A percentile compares a stretch with the other conserved stretches of the same genome.
Evolutionary conservation across 2,329 filamentous ascomycete genomes (phyloP).

Genomic region (Furcasterigmium sp.): DNA sequence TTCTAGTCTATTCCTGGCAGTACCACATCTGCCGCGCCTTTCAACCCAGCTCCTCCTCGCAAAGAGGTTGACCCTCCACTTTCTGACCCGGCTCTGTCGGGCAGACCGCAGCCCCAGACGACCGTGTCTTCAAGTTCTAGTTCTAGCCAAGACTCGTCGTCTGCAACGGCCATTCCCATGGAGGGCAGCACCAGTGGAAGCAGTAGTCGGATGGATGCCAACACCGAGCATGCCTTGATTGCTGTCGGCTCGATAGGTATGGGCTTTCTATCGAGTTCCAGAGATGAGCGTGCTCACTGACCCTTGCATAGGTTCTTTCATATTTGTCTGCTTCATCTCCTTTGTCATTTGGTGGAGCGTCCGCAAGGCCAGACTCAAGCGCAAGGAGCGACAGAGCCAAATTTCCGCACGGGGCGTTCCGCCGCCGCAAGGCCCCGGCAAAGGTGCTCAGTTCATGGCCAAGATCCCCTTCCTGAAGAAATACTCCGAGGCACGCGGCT

Average conservation of each 20-base stretch:
- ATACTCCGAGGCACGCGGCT: conserved; percentile 22
- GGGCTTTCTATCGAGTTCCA: neutral
- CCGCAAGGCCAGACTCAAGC: conserved; percentile 28
- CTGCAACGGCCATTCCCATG: conserved; percentile 6
- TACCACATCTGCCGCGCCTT: neutral
- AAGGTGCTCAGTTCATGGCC: conserved; percentile 16
- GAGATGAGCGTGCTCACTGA: no score
- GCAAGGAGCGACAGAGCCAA: conserved; percentile 16
- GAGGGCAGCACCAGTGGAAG: conserved; percentile 3
- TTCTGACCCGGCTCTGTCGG: neutral
- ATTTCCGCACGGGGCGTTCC: conserved; percentile 11
- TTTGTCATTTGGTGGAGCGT: conserved; percentile 41
- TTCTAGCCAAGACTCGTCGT: neutral
- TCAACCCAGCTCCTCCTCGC: neutral
- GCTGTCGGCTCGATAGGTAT: conserved; percentile 28
- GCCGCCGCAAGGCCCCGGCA: neutral
- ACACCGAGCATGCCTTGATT: conserved; percentile 25
- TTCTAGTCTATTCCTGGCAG: neutral
- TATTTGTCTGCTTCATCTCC: conserved; percentile 35
- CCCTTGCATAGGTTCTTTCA: conserved; percentile 31
- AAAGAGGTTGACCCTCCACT: neutral
- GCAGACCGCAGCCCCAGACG: neutral
- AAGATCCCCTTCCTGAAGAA: conserved; percentile 30
- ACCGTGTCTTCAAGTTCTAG: neutral
- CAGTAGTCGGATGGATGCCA: conserved; percentile 15